These are phyloP conservation scores for Lepraria neglecta DNA, from an alignment of 495 filamentous ascomycete species.

Conservation along the genomic window DNA sequence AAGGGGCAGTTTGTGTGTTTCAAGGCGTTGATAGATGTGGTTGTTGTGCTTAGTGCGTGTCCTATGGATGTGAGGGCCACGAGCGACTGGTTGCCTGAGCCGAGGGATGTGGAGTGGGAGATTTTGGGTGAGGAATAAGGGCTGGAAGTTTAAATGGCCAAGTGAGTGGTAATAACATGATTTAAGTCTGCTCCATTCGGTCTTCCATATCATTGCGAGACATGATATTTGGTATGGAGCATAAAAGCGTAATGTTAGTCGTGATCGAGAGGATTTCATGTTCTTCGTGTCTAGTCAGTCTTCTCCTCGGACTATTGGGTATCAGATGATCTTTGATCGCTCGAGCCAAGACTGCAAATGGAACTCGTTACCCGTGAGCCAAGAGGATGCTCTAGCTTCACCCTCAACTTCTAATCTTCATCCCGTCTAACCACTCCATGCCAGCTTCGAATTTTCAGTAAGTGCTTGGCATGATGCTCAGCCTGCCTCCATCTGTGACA, in stretches of 20 bases:
- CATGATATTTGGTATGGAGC: no score
- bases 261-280: no score
- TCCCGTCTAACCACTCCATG: not conserved
- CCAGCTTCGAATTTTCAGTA: conserved; percentile 32
- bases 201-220: no score
- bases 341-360: no score
- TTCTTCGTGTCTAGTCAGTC: no score
- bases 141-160: no score
- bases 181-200: no score
- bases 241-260: no score
- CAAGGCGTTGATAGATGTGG: conserved; percentile 35
- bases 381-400: not conserved
- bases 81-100: conserved; percentile 34
- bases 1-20: conserved; percentile 37
- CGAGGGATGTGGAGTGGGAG: conserved; percentile 26
- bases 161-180: no score
- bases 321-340: no score
- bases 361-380: not conserved
- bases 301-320: no score
- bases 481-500: conserved; percentile 52
- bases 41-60: conserved; percentile 42
- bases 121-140: no score
- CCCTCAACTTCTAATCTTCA: not conserved
- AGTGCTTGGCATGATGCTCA: conserved; percentile 40
- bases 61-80: conserved; percentile 40